phyloP scores from a whole-genome alignment of 257 asterid species.

The Ocimum tenuiflorum region DNA sequence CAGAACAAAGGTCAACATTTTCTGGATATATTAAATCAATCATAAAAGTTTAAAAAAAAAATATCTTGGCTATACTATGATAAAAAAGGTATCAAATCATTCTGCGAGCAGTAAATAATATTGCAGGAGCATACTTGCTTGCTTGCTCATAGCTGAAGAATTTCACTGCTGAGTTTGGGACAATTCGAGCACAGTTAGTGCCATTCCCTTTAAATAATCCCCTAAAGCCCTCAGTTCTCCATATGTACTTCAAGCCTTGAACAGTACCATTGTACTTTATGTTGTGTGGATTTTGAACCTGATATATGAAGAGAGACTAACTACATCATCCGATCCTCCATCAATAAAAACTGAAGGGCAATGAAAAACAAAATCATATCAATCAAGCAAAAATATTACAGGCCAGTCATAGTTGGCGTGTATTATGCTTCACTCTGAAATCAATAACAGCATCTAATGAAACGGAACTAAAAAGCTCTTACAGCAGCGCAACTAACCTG shows the following conservation, averaged over 20 bases:
- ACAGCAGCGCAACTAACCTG: constrained; percentile 49
- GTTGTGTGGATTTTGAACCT: constrained; percentile 92
- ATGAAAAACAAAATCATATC: constrained; percentile 13
- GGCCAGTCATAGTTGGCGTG: background rate
- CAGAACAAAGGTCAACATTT: background rate
- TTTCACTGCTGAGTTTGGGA: constrained; percentile 96
- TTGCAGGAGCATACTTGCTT: constrained; percentile 58
- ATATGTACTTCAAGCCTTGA: constrained; percentile 85
- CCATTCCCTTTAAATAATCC: constrained; percentile 96
- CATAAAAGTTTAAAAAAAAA: background rate
- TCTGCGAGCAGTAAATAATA: background rate
- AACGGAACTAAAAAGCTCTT: background rate
- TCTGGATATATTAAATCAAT: background rate
- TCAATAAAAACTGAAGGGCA: background rate
- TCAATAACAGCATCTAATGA: background rate
- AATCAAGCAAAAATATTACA: background rate
- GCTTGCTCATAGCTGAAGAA: constrained; percentile 99
- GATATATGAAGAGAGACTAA: constrained; percentile 18
- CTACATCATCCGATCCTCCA: background rate
- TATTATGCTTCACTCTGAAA: background rate
- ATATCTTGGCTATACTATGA: background rate
- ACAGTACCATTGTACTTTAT: constrained; percentile 80
- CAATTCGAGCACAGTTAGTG: constrained; percentile 89
- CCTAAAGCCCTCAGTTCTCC: constrained; percentile 80
- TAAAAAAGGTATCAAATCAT: background rate